Evolutionary conservation across 2,329 filamentous ascomycete species (phyloP), one percentile per base, ranked within the genome.

Genomic region (Ophioceras dolichostomum): DNA sequence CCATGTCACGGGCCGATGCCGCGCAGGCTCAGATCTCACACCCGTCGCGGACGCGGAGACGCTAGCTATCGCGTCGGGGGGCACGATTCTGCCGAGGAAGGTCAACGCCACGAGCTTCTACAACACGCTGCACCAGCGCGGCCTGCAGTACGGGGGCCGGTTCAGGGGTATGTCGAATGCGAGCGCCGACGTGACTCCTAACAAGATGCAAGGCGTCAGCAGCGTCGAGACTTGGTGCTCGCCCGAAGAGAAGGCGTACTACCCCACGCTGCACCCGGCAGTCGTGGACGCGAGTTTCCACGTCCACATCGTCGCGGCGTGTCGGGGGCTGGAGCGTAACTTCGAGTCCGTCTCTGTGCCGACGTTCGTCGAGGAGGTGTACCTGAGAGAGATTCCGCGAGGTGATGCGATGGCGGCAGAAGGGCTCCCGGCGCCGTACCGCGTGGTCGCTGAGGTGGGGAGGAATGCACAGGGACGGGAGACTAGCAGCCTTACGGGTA

Each of bases 181-280:
- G 19, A 33, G 29, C 22, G 37, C 43, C 9, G 13, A 31, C 10
- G 33, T 34, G 36, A n/a, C n/a, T n/a, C n/a, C n/a, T n/a, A 22
- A 28, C 14, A n/a, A 34, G 19, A 27, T 6, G 12, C 20, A 16
- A 8, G 37, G 37, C 14, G 7, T 20, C 2, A 37, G 26, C 4
- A 33, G 18, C 16, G 12, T 38, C n/a, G 29, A 37, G 19, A 32
- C 35, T 2, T 37, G 17, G 13, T 22, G 19, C 20, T 5, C n/a
- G 9, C 35, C 35, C 14, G 27, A 37, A 6, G 35, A 37, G n/a
- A 22, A 12, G 2, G 22, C 19, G n/a, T 34, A 27, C 18, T 42
- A 43, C 1, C 41, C 52, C n/a, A 43, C 46, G 13, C 43, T 55
- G n/a, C 55, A 58, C 27, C 54, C 55, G 1, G 43, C 50, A 3